Percentiles rank a stretch among this genome's conserved stretches.
Evolutionary conservation across 306 rosid species (phyloP).

Genomic region (Comarum palustre): DNA sequence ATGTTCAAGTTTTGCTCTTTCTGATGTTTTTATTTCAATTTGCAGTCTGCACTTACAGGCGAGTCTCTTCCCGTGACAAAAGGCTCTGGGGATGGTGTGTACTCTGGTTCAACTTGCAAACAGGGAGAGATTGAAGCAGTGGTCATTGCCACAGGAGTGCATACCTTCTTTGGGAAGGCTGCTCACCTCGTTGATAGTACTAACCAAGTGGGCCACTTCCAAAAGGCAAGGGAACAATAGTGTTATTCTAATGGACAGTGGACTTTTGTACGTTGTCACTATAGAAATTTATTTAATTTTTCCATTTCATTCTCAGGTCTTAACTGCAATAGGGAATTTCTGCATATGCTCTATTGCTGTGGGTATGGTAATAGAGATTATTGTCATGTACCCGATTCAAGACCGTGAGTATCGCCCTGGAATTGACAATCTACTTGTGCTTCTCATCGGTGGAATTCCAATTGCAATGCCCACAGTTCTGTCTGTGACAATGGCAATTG

Average conservation of each 20-base stretch:
- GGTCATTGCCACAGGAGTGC: conserved; percentile 96
- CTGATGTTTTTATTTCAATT: conserved; percentile 23
- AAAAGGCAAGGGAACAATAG: conserved; percentile 52
- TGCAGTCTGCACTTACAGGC: conserved; percentile 94
- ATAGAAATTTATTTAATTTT: not conserved
- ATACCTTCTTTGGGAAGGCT: conserved; percentile 96
- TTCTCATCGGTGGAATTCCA: conserved; percentile 98
- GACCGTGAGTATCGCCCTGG: conserved; percentile 87
- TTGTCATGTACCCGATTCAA: conserved; percentile 98
- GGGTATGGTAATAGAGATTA: conserved; percentile 87
- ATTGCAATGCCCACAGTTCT: conserved; percentile 99
- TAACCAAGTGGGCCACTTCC: conserved; percentile 98
- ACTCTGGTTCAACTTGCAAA: conserved; percentile 97
- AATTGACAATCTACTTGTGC: conserved; percentile 93
- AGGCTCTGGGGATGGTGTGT: conserved; percentile 95
- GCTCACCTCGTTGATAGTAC: conserved; percentile 97
- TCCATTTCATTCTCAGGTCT: conserved; percentile 50
- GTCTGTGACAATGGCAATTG: conserved; percentile 98
- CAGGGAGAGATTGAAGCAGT: conserved; percentile 98
- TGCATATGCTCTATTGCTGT: conserved; percentile 94
- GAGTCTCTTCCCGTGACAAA: conserved; percentile 95
- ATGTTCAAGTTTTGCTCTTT: conserved; percentile 1
- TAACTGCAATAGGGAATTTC: conserved; percentile 96
- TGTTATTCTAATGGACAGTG: conserved; percentile 4
- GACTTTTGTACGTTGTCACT: not conserved